A percentile compares a stretch with the other conserved stretches of the same genome.
These are phyloP conservation scores for Cucumis sativus DNA, from an alignment of 306 rosid species.

Conservation along the genomic window DNA sequence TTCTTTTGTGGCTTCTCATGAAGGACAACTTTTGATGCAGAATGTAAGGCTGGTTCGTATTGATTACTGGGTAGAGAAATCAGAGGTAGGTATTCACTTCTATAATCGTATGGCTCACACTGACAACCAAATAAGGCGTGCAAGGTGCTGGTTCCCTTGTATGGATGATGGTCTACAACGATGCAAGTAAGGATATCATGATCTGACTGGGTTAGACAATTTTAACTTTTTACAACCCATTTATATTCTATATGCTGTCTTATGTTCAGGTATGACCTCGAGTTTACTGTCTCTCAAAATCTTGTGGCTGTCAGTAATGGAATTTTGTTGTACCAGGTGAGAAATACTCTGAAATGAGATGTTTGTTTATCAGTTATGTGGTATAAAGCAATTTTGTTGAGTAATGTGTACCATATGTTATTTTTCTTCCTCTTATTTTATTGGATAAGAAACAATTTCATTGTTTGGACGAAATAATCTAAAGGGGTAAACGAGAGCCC, in stretches of 20 bases:
- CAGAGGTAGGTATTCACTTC: slow-evolving; percentile 67
- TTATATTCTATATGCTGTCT: not conserved
- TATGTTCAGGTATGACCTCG: slow-evolving; percentile 76
- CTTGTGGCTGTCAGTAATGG: slow-evolving; percentile 89
- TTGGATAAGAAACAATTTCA: not conserved
- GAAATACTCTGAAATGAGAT: slow-evolving; percentile 1
- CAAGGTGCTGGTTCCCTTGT: slow-evolving; percentile 97
- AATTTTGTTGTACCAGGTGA: slow-evolving; percentile 82
- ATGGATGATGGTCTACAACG: slow-evolving; percentile 70
- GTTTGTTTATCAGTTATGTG: not conserved
- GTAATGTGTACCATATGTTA: not conserved
- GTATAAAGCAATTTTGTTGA: not conserved
- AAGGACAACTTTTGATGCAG: slow-evolving; percentile 76
- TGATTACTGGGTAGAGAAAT: slow-evolving; percentile 82
- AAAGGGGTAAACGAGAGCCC: not conserved
- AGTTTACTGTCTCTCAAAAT: slow-evolving; percentile 82
- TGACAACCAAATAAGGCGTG: slow-evolving; percentile 82
- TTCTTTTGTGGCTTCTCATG: slow-evolving; percentile 50
- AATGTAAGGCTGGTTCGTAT: slow-evolving; percentile 77
- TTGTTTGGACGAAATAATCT: no score
- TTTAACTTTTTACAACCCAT: not conserved
- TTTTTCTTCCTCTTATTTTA: not conserved
- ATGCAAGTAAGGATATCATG: slow-evolving; percentile 48
- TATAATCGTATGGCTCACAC: slow-evolving; percentile 50
- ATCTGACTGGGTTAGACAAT: not conserved